These are phyloP conservation scores for Leccinum fallax DNA, from an alignment of 1,284 basidiomycete species.

Conservation along the genomic window DNA sequence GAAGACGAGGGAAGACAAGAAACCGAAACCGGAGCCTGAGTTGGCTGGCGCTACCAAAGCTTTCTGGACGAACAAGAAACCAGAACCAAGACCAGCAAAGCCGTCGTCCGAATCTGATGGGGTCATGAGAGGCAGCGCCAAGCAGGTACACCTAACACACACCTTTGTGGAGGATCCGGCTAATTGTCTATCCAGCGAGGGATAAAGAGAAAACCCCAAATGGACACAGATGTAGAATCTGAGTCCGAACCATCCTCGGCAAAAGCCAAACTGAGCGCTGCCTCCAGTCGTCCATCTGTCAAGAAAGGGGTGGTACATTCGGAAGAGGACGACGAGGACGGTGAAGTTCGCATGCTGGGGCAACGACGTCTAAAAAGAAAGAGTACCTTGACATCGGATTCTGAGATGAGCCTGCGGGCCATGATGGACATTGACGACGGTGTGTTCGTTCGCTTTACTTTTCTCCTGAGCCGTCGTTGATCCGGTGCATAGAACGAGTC, in stretches of 20 bases:
- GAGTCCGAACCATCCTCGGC: conserved; percentile 16
- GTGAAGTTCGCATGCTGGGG: conserved; percentile 32
- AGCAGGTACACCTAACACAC: conserved; percentile 10
- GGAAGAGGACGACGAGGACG: conserved; percentile 65
- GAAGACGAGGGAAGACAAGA: conserved; percentile 30
- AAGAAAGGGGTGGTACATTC: conserved; percentile 55
- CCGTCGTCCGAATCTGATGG: not conserved
- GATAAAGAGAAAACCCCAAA: conserved; percentile 54
- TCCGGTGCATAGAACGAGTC: conserved; percentile 44
- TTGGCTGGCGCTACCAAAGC: not conserved
- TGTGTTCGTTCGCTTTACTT: conserved; percentile 30
- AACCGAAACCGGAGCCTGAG: conserved; percentile 23
- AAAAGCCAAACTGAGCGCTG: conserved; percentile 19
- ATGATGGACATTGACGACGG: conserved; percentile 82
- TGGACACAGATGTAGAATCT: conserved; percentile 53
- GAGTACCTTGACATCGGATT: conserved; percentile 28
- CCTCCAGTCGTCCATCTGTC: conserved; percentile 28
- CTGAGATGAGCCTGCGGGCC: conserved; percentile 50
- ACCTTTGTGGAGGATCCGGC: conserved; percentile 9
- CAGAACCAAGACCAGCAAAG: not conserved
- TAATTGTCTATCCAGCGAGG: conserved; percentile 47
- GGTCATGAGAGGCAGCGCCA: not conserved
- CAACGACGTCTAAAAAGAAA: conserved; percentile 23
- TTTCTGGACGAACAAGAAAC: conserved; percentile 1
- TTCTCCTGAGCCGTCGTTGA: not conserved